Base-by-base conservation (phyloP, 106 monocot genomes). In the Apostasia shenzhenica region DNA sequence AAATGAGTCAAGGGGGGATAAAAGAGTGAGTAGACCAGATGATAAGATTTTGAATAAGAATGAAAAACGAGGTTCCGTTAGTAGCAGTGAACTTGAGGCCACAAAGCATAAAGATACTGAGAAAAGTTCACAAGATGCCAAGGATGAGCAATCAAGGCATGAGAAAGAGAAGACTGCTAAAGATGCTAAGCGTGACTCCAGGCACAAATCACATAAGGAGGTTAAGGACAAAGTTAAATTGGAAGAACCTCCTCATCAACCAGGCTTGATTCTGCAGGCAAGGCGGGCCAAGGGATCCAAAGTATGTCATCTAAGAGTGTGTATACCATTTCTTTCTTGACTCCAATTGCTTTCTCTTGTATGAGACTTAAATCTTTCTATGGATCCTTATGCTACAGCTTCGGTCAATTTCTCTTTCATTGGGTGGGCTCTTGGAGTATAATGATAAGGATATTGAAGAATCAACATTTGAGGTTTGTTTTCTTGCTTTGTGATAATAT, bases 361-460 rank as follows among this genome's bases (percentile, higher is more conserved):
- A 3, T 63, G 45, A 58, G n/a, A 14, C 53, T 14, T 26, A 41
- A 46, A 65, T 45, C 1, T 75, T 49, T 50, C 11, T 46, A 3
- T 63, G 37, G 5, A 13, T 62, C 54, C 13, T 72, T 68, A 52
- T 52, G 14, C 2, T 81, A 67, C 77, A 99, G 99, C n/a, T 90
- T 59, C 85, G 99, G 5, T 90, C 93, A 39, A 75, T 86, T 68
- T 68, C 93, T 13, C 86, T 99, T 12, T 93, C 99, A 5, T 74
- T 99, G 67, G 90, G 80, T 83, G 99, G 93, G 0, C 89, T 99
- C 14, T 63, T 99, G 61, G 93, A 93, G 73, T 99, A 99, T 55
- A 99, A 82, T 83, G 87, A 87, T 71, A 99, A 99, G 54, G 99
- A 99, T 64, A 62, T 78, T 69, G 93, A 86, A 65, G 99, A 99